These are phyloP conservation scores for Globisporangium orthogonon DNA, from an alignment of 352 stramenopile genomes.

Conservation along the genomic window DNA sequence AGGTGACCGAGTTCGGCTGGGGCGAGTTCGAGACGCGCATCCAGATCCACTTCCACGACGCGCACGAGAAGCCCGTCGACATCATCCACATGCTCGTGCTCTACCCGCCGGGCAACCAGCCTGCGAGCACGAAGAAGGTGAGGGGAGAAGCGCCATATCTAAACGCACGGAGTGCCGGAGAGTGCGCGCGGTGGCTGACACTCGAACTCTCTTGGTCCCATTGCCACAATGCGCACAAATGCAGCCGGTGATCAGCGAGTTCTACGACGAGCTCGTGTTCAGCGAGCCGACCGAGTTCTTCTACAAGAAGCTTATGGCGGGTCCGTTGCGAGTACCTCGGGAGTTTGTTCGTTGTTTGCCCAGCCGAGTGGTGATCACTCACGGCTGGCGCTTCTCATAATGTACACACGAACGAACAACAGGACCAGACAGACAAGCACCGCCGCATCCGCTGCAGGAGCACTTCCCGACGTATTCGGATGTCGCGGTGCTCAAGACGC, in stretches of 20 bases:
- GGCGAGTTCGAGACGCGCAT: conserved; percentile 97
- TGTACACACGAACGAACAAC: neutral
- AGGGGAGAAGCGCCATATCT: neutral
- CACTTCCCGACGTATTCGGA: conserved; percentile 88
- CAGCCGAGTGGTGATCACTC: neutral
- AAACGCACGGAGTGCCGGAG: neutral
- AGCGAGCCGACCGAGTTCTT: conserved; percentile 95
- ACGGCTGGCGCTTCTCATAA: neutral
- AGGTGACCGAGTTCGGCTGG: conserved; percentile 96
- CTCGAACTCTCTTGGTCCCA: neutral
- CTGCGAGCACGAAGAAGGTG: conserved; percentile 89
- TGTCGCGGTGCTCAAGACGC: conserved; percentile 75
- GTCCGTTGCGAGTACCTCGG: conserved; percentile 8
- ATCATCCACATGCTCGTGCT: conserved; percentile 87
- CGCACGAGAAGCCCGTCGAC: conserved; percentile 87
- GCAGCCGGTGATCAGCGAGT: conserved; percentile 93
- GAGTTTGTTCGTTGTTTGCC: neutral
- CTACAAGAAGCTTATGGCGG: conserved; percentile 89
- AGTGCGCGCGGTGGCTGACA: neutral
- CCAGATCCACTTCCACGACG: conserved; percentile 94
- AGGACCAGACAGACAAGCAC: conserved; percentile 59
- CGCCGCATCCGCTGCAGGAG: conserved; percentile 69
- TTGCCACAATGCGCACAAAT: neutral
- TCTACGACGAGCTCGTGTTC: conserved; percentile 98
- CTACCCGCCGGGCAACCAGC: conserved; percentile 78